Evolutionary conservation across 2,329 filamentous ascomycete genomes (phyloP).

Genomic region (Fusarium drepaniforme): DNA sequence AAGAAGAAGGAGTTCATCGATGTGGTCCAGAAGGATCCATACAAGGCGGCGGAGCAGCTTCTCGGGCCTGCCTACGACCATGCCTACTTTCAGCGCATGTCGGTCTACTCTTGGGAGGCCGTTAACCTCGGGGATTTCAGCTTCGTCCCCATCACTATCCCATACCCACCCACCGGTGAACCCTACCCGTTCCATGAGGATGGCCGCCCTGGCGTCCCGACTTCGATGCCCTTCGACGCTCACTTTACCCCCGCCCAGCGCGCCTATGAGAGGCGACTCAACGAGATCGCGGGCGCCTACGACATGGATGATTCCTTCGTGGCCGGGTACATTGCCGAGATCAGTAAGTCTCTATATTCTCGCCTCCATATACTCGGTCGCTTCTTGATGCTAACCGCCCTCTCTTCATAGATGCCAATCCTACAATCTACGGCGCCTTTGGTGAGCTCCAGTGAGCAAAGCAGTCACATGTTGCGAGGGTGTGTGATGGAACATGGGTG

Average conservation of each 20-base stretch:
- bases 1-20: constrained; percentile 39
- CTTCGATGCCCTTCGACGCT: not conserved
- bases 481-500: not conserved
- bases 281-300: not conserved
- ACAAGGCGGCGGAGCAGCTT: constrained; percentile 37
- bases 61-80: constrained; percentile 30
- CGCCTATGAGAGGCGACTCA: not conserved
- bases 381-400: not conserved
- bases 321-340: not conserved
- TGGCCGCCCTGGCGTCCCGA: not conserved
- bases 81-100: constrained; percentile 1
- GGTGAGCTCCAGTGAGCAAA: not conserved
- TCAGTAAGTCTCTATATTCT: not conserved
- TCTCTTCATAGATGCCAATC: not conserved
- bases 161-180: not conserved
- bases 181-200: constrained; percentile 8
- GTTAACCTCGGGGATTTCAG: not conserved
- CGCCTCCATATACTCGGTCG: not conserved
- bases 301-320: not conserved
- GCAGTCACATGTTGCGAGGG: not conserved
- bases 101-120: constrained; percentile 12
- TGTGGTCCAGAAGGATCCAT: constrained; percentile 25
- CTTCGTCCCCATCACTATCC: constrained; percentile 7
- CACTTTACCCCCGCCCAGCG: not conserved
- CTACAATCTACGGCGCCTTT: not conserved